Evolutionary conservation across 352 stramenopile species (phyloP).

Genomic region (Globisporangium solare): DNA sequence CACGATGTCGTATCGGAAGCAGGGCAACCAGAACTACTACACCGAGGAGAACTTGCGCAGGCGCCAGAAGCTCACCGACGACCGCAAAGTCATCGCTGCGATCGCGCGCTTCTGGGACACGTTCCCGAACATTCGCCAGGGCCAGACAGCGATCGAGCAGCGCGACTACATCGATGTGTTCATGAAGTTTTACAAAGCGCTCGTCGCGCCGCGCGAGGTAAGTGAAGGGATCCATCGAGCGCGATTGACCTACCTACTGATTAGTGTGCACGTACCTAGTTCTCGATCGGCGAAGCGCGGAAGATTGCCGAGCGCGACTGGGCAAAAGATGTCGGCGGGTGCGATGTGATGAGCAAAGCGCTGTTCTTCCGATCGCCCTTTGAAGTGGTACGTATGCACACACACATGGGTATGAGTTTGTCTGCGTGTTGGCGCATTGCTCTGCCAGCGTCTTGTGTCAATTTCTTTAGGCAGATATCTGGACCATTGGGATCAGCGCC

Average conservation of each 20-base stretch:
- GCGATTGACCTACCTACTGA: not conserved
- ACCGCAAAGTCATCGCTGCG: slow-evolving; percentile 36
- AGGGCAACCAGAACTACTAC: slow-evolving; percentile 66
- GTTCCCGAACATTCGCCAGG: slow-evolving; percentile 51
- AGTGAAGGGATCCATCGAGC: not conserved
- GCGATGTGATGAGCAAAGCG: slow-evolving; percentile 46
- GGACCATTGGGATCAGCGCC: slow-evolving; percentile 60
- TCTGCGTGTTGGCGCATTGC: not conserved
- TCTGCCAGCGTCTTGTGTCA: not conserved
- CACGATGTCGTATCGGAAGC: slow-evolving; percentile 55
- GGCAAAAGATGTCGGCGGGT: slow-evolving; percentile 43
- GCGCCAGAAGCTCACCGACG: slow-evolving; percentile 46
- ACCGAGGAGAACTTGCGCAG: slow-evolving; percentile 60
- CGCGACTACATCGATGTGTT: slow-evolving; percentile 76
- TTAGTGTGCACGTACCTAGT: slow-evolving; percentile 17
- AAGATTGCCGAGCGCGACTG: slow-evolving; percentile 80
- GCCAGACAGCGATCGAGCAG: slow-evolving; percentile 33
- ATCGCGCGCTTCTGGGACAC: slow-evolving; percentile 74
- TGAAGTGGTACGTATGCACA: slow-evolving; percentile 77
- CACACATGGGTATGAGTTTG: not conserved
- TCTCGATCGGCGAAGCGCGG: slow-evolving; percentile 61
- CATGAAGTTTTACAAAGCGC: slow-evolving; percentile 79
- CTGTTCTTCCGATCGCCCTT: slow-evolving; percentile 68
- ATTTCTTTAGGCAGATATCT: slow-evolving; percentile 54
- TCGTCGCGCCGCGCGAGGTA: slow-evolving; percentile 56